These are phyloP conservation scores for Flagelloscypha sp. DNA, from an alignment of 768 basidiomycete species.

Conservation along the genomic window DNA sequence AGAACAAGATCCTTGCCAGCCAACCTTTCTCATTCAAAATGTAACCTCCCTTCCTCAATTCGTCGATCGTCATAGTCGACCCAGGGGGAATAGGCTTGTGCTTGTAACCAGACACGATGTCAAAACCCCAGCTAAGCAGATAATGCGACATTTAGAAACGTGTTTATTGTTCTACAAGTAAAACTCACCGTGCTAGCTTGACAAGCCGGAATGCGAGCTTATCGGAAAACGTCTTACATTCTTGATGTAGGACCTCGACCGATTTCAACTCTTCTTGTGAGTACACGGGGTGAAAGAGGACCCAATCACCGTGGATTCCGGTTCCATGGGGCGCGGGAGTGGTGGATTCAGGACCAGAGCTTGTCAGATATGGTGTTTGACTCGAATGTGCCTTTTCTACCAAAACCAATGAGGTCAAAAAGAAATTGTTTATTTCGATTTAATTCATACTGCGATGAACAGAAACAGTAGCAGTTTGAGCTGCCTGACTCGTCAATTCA, in stretches of 20 bases:
- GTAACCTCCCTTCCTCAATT: slow-evolving; percentile 70
- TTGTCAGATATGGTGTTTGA: too few species aligned
- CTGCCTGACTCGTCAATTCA: too few species aligned
- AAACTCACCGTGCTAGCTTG: slow-evolving; percentile 36
- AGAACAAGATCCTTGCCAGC: slow-evolving; percentile 42
- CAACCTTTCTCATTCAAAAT: slow-evolving; percentile 69
- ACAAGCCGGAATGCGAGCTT: slow-evolving; percentile 64
- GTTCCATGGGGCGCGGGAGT: slow-evolving; percentile 50
- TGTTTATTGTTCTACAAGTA: slow-evolving; percentile 4
- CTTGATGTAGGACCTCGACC: slow-evolving; percentile 65
- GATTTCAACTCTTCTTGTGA: slow-evolving; percentile 61
- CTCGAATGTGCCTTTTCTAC: too few species aligned
- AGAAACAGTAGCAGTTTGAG: too few species aligned
- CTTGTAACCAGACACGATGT: slow-evolving; percentile 80
- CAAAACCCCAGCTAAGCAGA: slow-evolving; percentile 54
- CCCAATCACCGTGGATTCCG: slow-evolving; percentile 72
- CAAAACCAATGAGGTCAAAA: too few species aligned
- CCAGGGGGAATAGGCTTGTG: slow-evolving; percentile 56
- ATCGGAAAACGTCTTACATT: slow-evolving; percentile 61
- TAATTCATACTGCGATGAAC: too few species aligned
- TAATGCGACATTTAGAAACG: slow-evolving; percentile 2
- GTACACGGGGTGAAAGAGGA: slow-evolving; percentile 91
- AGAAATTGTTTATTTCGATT: too few species aligned
- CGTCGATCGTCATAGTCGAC: slow-evolving; percentile 56
- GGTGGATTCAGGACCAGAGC: slow-evolving; percentile 28